phyloP scores from a whole-genome alignment of 345 rosid species.

The Laguncularia racemosa region DNA sequence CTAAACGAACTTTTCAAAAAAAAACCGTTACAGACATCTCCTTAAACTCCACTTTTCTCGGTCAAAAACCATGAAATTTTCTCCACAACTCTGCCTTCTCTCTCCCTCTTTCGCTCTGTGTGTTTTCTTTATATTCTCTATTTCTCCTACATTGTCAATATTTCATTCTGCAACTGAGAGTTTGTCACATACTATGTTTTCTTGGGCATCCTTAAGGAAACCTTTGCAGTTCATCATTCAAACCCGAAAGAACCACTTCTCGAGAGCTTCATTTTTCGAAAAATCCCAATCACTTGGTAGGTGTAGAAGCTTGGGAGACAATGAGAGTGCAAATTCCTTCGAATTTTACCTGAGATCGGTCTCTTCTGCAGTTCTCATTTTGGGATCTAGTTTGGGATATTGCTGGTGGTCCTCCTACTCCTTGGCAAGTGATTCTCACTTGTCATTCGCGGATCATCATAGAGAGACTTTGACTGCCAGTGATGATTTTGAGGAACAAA shows the following conservation, averaged over 20 bases:
- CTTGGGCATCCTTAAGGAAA: constrained; percentile 18
- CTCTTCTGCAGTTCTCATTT: constrained; percentile 18
- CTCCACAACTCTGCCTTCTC: neutral
- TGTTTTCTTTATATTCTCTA: too few species aligned
- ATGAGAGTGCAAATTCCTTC: constrained; percentile 5
- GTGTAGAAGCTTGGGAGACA: neutral
- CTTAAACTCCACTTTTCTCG: neutral
- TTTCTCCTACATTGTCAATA: too few species aligned
- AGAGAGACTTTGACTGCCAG: constrained; percentile 7
- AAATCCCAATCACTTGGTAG: neutral
- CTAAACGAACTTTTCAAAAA: constrained; percentile 6
- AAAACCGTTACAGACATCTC: neutral
- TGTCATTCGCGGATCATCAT: constrained; percentile 22
- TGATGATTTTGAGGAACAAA: constrained; percentile 11
- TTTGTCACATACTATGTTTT: constrained; percentile 20
- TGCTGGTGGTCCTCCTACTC: constrained; percentile 16
- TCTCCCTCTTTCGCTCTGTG: neutral
- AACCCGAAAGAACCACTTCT: constrained; percentile 3
- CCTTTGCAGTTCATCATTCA: constrained; percentile 15
- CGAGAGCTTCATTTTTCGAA: constrained; percentile 1
- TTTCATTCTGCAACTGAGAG: neutral
- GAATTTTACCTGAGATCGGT: constrained; percentile 15
- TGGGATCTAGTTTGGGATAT: constrained; percentile 31
- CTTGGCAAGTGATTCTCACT: constrained; percentile 2
- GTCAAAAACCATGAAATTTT: neutral